Base-by-base conservation (phyloP, 305 asterid species). In the Solanum hybrid region DNA sequence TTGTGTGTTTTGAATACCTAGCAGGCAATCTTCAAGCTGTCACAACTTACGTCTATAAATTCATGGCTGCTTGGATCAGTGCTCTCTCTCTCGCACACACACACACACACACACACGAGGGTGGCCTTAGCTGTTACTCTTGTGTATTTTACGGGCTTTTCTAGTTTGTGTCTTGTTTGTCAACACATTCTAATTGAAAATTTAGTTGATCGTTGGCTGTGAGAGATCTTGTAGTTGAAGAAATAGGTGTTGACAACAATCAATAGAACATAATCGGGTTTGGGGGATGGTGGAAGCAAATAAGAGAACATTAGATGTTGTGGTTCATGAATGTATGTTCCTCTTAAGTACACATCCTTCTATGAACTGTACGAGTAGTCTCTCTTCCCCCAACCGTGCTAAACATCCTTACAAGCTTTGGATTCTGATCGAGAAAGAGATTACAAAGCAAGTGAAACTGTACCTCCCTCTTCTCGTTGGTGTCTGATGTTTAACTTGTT, bases 221-320 rank as follows among this genome's bases (percentile, higher is more conserved):
- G 32, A n/a, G 65, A 80, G 14, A 80, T 37, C 6, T 80, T 80
- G 86, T 79, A 79, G 31, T 78, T 78, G 45, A 79, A 79, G 85
- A 79, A 80, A 57, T 51, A 51, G 68, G 68, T 51, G 0, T 15
- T 2, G n/a, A 51, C 68, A 17, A 51, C 68, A 51, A 17, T 51
- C 68, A 17, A 57, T 57, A 45, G 65, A 45, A 45, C 65, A 45
- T 45, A 45, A 45, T 45, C 8, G 1, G 65, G 65, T 45, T 45
- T 45, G 22, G 22, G 65, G 65, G 65, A 45, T 14, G 70, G 70
- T 57, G 38, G 12, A 4, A 31, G 12, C 81, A 31, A 76, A 77
- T 77, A 77, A 31, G 38, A 31, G 81, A 76, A 76, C 81, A 17
- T 17, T 7, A 32, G 27, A 77, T 32, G 82, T 75, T 75, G 0